Conservation (phyloP, 2,329 filamentous ascomycete genomes). For the Fusarium fracticaudum region DNA sequence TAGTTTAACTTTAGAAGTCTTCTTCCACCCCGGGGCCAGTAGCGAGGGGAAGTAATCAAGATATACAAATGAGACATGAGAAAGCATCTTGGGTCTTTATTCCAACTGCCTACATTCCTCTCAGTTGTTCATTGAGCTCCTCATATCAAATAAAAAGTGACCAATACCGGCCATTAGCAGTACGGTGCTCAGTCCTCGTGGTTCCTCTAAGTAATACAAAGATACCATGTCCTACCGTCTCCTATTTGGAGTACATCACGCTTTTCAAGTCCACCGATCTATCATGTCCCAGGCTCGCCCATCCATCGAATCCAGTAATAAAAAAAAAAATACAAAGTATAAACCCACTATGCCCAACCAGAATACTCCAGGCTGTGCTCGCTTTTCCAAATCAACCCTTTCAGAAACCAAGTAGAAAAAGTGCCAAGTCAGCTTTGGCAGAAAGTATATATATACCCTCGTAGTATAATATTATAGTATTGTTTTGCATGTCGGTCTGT, state of each 20-base stretch:
- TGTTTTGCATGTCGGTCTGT: conserved; percentile 10
- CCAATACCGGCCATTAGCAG: not conserved
- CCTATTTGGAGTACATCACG: not conserved
- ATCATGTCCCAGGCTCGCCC: not conserved
- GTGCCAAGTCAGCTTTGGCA: conserved; percentile 6
- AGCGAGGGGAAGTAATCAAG: not conserved
- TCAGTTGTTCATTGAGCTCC: not conserved
- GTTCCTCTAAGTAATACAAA: not conserved
- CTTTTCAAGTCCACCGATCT: not conserved
- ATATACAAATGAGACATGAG: not conserved
- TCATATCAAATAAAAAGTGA: not conserved
- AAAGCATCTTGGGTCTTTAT: not conserved
- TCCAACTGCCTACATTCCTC: not conserved
- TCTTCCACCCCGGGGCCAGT: too few species aligned
- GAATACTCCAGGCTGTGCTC: conserved; percentile 40
- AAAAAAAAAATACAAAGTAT: not conserved
- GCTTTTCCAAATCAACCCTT: conserved; percentile 26
- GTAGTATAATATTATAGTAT: conserved; percentile 24
- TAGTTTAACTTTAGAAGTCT: too few species aligned
- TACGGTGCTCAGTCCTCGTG: not conserved
- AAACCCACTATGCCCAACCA: conserved; percentile 6
- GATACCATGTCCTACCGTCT: not conserved
- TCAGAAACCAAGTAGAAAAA: conserved; percentile 7
- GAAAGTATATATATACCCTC: not conserved
- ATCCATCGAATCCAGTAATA: not conserved